Conservation (phyloP, 2,329 filamentous ascomycete species). For the Arthrocladium fulminans region DNA sequence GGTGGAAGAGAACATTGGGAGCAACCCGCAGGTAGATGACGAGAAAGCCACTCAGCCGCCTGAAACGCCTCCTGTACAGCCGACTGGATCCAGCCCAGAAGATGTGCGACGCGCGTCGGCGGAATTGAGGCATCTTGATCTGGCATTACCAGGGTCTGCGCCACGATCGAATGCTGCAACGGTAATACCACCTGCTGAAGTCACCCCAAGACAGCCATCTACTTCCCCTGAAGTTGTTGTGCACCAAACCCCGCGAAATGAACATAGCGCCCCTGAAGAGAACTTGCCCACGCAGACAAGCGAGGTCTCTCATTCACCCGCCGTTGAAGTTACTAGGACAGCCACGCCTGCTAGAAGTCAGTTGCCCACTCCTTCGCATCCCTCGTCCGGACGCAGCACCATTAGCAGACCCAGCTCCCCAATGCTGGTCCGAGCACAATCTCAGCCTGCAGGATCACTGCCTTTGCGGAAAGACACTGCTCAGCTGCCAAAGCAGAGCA, state of each 20-base stretch:
- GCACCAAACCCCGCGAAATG: not conserved
- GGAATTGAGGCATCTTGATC: conserved; percentile 53
- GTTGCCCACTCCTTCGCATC: not conserved
- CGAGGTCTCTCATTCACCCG: not conserved
- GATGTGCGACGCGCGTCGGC: conserved; percentile 17
- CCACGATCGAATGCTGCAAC: not conserved
- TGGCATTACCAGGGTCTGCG: conserved; percentile 32
- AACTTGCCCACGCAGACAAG: not conserved
- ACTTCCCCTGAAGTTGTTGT: not conserved
- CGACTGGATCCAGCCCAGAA: conserved; percentile 10
- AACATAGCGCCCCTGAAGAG: not conserved
- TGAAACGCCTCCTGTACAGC: not conserved
- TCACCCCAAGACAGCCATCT: not conserved
- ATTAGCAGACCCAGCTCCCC: conserved; percentile 31
- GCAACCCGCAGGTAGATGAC: conserved; percentile 14
- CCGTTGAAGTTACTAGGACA: not conserved
- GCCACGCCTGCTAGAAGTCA: not conserved
- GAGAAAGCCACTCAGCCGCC: conserved; percentile 1
- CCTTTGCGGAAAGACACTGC: conserved; percentile 27
- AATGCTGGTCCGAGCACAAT: conserved; percentile 42
- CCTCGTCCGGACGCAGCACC: not conserved
- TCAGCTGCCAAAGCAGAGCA: conserved; percentile 13
- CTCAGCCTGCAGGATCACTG: conserved; percentile 37
- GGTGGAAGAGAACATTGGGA: conserved; percentile 51
- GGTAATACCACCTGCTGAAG: not conserved